A percentile compares a stretch with the other conserved stretches of the same genome.
Evolutionary conservation across 192 early-diverging fungal genomes (phyloP).

Genomic region (Coemansia sp.): DNA sequence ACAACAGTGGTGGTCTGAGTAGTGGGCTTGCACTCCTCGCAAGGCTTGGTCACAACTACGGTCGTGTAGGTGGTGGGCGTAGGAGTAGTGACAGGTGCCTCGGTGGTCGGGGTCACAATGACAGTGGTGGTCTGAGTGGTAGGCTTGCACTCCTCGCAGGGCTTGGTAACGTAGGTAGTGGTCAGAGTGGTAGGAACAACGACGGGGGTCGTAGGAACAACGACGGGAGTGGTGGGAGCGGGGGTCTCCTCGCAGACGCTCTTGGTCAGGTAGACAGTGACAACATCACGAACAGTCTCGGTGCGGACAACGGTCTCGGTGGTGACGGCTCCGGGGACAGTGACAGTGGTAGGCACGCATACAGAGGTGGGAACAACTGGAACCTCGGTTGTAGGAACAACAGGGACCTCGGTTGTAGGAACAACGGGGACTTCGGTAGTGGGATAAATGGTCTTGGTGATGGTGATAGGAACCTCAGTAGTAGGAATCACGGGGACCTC

Average conservation of each 20-base stretch:
- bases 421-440: neutral
- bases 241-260: slow-evolving; percentile 21
- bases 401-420: neutral
- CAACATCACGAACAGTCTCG: slow-evolving; percentile 27
- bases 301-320: slow-evolving; percentile 33
- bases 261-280: slow-evolving; percentile 19
- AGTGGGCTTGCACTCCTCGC: slow-evolving; percentile 24
- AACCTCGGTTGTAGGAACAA: slow-evolving; percentile 9
- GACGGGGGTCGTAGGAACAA: neutral
- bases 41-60: slow-evolving; percentile 13
- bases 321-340: slow-evolving; percentile 17
- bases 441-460: neutral
- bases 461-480: neutral
- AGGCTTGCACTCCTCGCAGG: slow-evolving; percentile 24
- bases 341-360: slow-evolving; percentile 31
- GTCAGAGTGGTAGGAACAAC: slow-evolving; percentile 18
- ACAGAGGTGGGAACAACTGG: slow-evolving; percentile 4
- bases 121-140: slow-evolving; percentile 16
- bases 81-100: slow-evolving; percentile 1
- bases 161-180: slow-evolving; percentile 16
- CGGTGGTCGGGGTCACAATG: slow-evolving; percentile 12
- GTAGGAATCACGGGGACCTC: slow-evolving; percentile 1
- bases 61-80: slow-evolving; percentile 23
- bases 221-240: slow-evolving; percentile 1
- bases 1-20: slow-evolving; percentile 9